phyloP scores from a whole-genome alignment of 2,329 filamentous ascomycete species.

The Cordyceps javanica region DNA sequence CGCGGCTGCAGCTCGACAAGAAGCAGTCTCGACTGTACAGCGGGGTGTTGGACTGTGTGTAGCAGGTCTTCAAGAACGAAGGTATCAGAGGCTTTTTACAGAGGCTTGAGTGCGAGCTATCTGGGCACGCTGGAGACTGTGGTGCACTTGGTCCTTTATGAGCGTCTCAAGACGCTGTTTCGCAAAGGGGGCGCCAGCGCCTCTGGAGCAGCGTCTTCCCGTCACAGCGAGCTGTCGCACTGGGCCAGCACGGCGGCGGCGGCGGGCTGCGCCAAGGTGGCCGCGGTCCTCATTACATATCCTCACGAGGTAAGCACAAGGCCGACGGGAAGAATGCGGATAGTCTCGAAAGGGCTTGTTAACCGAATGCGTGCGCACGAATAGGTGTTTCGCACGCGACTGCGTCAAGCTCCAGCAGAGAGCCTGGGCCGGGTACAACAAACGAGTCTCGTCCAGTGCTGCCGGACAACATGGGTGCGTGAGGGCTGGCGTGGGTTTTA shows the following conservation, averaged over 20 bases:
- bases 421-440: slow-evolving; percentile 71
- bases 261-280: slow-evolving; percentile 77
- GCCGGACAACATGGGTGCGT: slow-evolving; percentile 78
- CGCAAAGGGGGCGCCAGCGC: slow-evolving; percentile 37
- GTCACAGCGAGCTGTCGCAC: slow-evolving; percentile 47
- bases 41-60: slow-evolving; percentile 81
- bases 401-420: slow-evolving; percentile 72
- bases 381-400: slow-evolving; percentile 73
- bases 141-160: slow-evolving; percentile 89
- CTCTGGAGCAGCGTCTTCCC: slow-evolving; percentile 38
- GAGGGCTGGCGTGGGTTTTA: slow-evolving; percentile 78
- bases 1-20: slow-evolving; percentile 84
- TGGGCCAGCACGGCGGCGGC: slow-evolving; percentile 64
- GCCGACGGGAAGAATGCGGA: neutral
- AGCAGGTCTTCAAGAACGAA: slow-evolving; percentile 73
- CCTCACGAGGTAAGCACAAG: slow-evolving; percentile 67
- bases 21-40: slow-evolving; percentile 64
- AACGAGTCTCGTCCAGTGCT: slow-evolving; percentile 81
- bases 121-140: slow-evolving; percentile 85
- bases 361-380: neutral
- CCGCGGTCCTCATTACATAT: slow-evolving; percentile 80
- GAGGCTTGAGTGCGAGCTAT: slow-evolving; percentile 85
- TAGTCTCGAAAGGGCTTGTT: neutral
- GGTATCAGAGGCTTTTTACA: slow-evolving; percentile 77
- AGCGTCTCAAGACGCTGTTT: slow-evolving; percentile 75